These are phyloP conservation scores for Cudoniella acicularis DNA, from an alignment of 495 filamentous ascomycete genomes.

Conservation along the genomic window DNA sequence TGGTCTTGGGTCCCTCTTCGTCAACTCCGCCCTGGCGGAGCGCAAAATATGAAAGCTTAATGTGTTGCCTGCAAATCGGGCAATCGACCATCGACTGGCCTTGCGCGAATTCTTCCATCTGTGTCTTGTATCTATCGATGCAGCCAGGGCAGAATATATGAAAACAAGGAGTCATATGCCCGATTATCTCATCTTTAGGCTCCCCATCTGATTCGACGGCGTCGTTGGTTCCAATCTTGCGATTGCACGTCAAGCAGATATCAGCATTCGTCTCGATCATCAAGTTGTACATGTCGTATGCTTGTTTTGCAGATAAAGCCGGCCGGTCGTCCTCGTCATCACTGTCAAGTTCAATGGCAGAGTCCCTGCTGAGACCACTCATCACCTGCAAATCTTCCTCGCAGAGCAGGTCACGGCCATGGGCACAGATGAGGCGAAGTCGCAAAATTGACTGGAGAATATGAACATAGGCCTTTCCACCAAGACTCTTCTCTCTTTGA, in stretches of 20 bases:
- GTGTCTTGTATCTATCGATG: slow-evolving; percentile 47
- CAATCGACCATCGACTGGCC: slow-evolving; percentile 48
- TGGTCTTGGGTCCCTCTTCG: slow-evolving; percentile 43
- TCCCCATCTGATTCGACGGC: slow-evolving; percentile 49
- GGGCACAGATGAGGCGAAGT: slow-evolving; percentile 84
- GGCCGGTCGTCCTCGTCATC: slow-evolving; percentile 56
- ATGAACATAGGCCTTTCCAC: slow-evolving; percentile 80
- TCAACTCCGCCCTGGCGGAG: slow-evolving; percentile 64
- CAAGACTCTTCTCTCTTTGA: slow-evolving; percentile 56
- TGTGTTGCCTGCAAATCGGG: slow-evolving; percentile 58
- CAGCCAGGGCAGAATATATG: slow-evolving; percentile 78
- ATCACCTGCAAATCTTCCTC: slow-evolving; percentile 74
- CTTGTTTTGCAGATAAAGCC: slow-evolving; percentile 57
- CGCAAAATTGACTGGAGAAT: slow-evolving; percentile 88
- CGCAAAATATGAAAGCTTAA: slow-evolving; percentile 56
- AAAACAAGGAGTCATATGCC: slow-evolving; percentile 78
- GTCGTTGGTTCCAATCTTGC: slow-evolving; percentile 53
- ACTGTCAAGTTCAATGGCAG: slow-evolving; percentile 83
- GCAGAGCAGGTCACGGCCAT: slow-evolving; percentile 82
- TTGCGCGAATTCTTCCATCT: slow-evolving; percentile 33
- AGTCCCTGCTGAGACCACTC: slow-evolving; percentile 71
- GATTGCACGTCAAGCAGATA: slow-evolving; percentile 62
- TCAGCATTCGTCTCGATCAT: slow-evolving; percentile 75
- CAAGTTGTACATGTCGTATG: slow-evolving; percentile 76
- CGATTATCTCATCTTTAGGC: slow-evolving; percentile 59